Evolutionary conservation across 495 filamentous ascomycete species (phyloP).

Genomic region (Penicillium mononematosum): DNA sequence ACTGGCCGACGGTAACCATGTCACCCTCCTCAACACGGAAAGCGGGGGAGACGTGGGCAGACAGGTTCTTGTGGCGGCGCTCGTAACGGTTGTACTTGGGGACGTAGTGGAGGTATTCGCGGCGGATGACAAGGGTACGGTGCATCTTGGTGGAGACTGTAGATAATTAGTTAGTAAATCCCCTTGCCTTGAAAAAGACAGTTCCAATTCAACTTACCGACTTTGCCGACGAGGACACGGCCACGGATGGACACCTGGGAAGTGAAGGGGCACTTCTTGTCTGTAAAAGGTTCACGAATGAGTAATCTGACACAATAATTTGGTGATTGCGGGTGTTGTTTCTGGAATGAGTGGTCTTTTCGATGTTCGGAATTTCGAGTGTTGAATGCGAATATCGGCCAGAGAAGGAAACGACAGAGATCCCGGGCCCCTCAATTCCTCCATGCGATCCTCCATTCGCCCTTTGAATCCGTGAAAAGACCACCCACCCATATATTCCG

Average conservation of each 20-base stretch:
- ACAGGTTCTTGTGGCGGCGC: slow-evolving; percentile 99
- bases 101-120: slow-evolving; percentile 99
- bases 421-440: slow-evolving; percentile 6
- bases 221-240: slow-evolving; percentile 98
- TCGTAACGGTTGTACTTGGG: slow-evolving; percentile 99
- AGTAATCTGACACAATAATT: slow-evolving; percentile 20
- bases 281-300: slow-evolving; percentile 49
- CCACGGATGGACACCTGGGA: slow-evolving; percentile 97
- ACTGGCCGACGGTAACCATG: slow-evolving; percentile 98
- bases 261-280: slow-evolving; percentile 99
- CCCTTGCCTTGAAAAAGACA: background rate
- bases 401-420: background rate
- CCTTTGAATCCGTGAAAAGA: slow-evolving; percentile 30
- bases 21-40: slow-evolving; percentile 99
- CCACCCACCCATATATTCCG: slow-evolving; percentile 23
- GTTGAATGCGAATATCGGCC: background rate
- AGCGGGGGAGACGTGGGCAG: slow-evolving; percentile 96
- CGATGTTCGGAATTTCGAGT: slow-evolving; percentile 6
- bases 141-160: slow-evolving; percentile 98
- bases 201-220: slow-evolving; percentile 34
- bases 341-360: slow-evolving; percentile 16
- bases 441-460: slow-evolving; percentile 11
- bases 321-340: slow-evolving; percentile 14
- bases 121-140: slow-evolving; percentile 97
- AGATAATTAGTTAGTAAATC: background rate